These are phyloP conservation scores for Suillus placidus DNA, from an alignment of 768 basidiomycete species.

Conservation along the genomic window DNA sequence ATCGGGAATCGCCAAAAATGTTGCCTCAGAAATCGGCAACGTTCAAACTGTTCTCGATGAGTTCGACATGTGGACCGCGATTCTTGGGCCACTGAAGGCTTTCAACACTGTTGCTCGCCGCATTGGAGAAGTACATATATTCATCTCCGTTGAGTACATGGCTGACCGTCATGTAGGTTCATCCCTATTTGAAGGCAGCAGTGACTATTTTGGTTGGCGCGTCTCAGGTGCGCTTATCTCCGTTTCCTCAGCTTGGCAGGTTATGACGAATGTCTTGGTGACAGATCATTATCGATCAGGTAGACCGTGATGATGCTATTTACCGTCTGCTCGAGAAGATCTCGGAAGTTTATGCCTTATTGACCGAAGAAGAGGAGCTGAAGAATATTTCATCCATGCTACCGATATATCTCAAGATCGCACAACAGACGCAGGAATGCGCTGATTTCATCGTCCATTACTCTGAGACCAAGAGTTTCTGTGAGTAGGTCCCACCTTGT, in stretches of 20 bases:
- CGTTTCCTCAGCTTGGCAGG: background rate
- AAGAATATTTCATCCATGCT: slow-evolving; percentile 3
- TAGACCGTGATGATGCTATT: slow-evolving; percentile 5
- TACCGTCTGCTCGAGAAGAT: slow-evolving; percentile 11
- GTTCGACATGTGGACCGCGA: background rate
- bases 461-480: slow-evolving; percentile 14
- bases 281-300: slow-evolving; percentile 9
- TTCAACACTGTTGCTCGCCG: background rate
- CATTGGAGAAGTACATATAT: background rate
- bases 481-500: background rate
- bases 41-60: background rate
- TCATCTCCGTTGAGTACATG: background rate
- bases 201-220: slow-evolving; percentile 5
- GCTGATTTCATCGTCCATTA: slow-evolving; percentile 13
- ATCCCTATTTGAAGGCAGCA: slow-evolving; percentile 12
- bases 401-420: slow-evolving; percentile 3
- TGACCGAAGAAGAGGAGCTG: background rate
- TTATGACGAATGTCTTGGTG: background rate
- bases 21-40: background rate
- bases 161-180: slow-evolving; percentile 1
- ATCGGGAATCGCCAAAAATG: background rate
- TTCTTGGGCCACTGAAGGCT: background rate
- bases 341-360: slow-evolving; percentile 9
- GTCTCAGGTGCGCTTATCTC: slow-evolving; percentile 7
- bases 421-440: slow-evolving; percentile 13